These are phyloP conservation scores for Pyricularia pennisetigena DNA, from an alignment of 2,329 filamentous ascomycete genomes.

Conservation along the genomic window DNA sequence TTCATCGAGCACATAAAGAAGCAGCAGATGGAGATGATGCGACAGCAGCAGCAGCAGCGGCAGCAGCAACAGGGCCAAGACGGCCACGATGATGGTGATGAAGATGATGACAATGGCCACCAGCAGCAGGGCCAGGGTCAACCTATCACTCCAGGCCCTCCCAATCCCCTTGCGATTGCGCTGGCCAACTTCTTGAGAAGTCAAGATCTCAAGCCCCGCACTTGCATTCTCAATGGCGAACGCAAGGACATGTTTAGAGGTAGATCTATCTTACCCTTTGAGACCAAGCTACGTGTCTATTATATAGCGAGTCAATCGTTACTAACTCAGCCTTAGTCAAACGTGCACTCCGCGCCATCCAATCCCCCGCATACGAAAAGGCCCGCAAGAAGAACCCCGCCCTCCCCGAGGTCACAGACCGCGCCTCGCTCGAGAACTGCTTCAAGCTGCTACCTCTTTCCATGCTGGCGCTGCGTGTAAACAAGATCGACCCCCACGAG, in stretches of 20 bases:
- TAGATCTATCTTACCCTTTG: conserved; percentile 24
- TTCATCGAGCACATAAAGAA: conserved; percentile 64
- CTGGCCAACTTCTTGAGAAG: conserved; percentile 78
- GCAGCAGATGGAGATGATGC: conserved; percentile 35
- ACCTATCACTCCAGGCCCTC: conserved; percentile 66
- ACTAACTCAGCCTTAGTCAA: conserved; percentile 54
- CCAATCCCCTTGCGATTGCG: conserved; percentile 80
- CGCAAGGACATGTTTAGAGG: conserved; percentile 97
- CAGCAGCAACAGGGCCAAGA: conserved; percentile 35
- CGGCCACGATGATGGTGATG: conserved; percentile 23
- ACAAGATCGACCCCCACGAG: conserved; percentile 68
- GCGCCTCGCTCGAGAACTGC: conserved; percentile 78
- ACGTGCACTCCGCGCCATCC: conserved; percentile 81
- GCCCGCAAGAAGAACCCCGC: conserved; percentile 81
- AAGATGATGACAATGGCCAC: conserved; percentile 21
- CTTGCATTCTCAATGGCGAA: conserved; percentile 90
- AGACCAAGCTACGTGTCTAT: neutral
- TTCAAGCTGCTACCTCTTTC: conserved; percentile 95
- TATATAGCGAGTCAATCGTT: neutral
- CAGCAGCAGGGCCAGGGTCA: conserved; percentile 41
- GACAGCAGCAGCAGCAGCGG: conserved; percentile 32
- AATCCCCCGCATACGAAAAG: conserved; percentile 85
- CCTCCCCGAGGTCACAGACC: conserved; percentile 80
- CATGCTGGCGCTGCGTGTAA: conserved; percentile 83
- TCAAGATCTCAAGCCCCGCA: conserved; percentile 81